Evolutionary conservation across 305 asterid genomes (phyloP).

Genomic region (Solanum hybrid): DNA sequence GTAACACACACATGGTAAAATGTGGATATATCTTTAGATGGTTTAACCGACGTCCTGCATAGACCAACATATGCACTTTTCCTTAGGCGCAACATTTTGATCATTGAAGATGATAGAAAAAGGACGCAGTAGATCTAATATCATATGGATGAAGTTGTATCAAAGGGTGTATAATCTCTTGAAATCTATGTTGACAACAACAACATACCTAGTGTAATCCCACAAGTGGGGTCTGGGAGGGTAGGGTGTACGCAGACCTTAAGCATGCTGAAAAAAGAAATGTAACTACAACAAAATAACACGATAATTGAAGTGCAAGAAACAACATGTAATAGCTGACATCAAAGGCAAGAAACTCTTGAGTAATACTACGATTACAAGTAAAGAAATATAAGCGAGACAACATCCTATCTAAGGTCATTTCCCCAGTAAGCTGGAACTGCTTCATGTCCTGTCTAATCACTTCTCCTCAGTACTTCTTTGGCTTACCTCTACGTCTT

Average conservation of each 20-base stretch:
- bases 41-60: background rate
- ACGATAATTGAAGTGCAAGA: background rate
- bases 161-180: background rate
- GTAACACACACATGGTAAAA: background rate
- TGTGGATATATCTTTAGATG: background rate
- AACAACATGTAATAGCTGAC: background rate
- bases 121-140: background rate
- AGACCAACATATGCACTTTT: background rate
- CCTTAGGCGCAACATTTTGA: background rate
- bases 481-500: background rate
- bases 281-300: background rate
- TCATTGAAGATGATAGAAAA: background rate
- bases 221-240: background rate
- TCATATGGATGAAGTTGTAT: background rate
- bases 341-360: background rate
- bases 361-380: background rate
- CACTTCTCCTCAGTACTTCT: background rate
- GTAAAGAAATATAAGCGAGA: background rate
- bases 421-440: background rate
- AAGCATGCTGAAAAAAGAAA: background rate
- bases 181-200: background rate
- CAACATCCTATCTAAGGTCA: background rate
- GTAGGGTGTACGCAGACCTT: background rate
- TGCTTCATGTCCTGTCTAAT: background rate
- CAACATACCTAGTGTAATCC: background rate